Evolutionary conservation across 148 eudicot species (phyloP).

Genomic region (Tetragonia tetragonoides): DNA sequence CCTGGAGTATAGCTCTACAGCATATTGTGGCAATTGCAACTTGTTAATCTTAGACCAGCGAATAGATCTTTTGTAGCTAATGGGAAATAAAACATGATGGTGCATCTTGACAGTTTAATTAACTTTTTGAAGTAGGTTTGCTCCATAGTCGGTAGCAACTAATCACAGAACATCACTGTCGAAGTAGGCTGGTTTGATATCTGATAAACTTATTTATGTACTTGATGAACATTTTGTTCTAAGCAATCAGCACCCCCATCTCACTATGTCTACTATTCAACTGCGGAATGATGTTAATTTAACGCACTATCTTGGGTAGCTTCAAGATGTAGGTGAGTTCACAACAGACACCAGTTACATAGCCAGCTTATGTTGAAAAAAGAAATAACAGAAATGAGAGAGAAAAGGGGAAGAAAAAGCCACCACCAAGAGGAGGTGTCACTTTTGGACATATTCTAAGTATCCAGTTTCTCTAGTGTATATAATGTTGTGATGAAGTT

Average conservation of each 20-base stretch:
- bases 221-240: neutral
- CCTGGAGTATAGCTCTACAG: too few relatives aligned
- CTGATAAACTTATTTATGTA: neutral
- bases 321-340: neutral
- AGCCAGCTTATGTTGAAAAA: too few relatives aligned
- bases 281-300: neutral
- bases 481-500: neutral
- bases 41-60: too few relatives aligned
- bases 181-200: neutral
- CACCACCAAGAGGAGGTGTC: neutral
- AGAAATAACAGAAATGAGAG: neutral
- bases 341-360: too few relatives aligned
- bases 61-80: neutral
- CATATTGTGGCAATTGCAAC: too few relatives aligned
- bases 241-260: neutral
- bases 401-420: neutral
- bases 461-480: neutral
- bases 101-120: neutral
- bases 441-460: neutral
- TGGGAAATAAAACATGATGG: neutral
- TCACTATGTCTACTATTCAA: neutral
- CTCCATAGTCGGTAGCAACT: neutral
- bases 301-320: neutral
- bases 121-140: neutral
- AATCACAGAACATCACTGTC: neutral